Evolutionary conservation across 176 grass and related monocot genomes (phyloP).

Genomic region (Oryza longistaminata): DNA sequence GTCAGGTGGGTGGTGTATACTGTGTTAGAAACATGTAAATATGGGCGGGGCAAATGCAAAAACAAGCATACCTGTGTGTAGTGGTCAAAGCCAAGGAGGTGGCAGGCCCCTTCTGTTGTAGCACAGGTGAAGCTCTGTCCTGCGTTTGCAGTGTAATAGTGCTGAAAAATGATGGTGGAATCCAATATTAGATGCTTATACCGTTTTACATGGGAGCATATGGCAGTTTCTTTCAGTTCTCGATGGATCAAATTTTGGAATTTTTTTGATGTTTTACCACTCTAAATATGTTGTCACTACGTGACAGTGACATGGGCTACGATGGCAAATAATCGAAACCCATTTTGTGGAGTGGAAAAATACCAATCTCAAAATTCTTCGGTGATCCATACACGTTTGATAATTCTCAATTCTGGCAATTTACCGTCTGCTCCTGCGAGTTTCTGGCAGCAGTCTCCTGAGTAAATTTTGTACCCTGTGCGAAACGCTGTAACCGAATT

Average conservation of each 20-base stretch:
- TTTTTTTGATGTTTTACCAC: too few species aligned
- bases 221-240: background rate
- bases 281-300: too few species aligned
- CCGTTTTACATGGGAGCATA: background rate
- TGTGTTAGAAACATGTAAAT: constrained; percentile 45
- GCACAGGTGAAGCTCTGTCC: constrained; percentile 33
- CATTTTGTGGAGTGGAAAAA: too few species aligned
- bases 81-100: constrained; percentile 58
- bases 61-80: constrained; percentile 45
- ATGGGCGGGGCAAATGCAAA: constrained; percentile 21
- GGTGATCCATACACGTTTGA: background rate
- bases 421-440: background rate
- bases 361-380: too few species aligned
- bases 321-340: too few species aligned
- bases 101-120: constrained; percentile 43
- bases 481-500: too few species aligned
- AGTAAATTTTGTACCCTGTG: too few species aligned
- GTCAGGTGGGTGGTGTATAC: constrained; percentile 23
- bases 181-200: constrained; percentile 36
- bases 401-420: background rate
- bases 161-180: background rate
- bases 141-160: constrained; percentile 22
- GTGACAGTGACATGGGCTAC: too few species aligned
- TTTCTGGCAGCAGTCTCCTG: too few species aligned
- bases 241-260: background rate